Conservation (phyloP, 2,329 filamentous ascomycete species). For the Reticulascus tulasneorum region DNA sequence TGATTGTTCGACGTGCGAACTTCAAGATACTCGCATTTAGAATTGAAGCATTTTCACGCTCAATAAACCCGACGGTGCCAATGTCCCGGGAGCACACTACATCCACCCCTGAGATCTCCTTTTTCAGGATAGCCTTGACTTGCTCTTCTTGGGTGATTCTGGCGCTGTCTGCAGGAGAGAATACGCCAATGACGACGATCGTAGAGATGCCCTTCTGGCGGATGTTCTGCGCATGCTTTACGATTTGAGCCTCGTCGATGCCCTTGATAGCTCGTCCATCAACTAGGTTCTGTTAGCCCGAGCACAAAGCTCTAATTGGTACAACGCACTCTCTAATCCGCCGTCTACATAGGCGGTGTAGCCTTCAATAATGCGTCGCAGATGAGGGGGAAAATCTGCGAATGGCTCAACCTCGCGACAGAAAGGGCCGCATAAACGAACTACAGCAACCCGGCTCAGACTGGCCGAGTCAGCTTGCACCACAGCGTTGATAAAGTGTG, state of each 20-base stretch:
- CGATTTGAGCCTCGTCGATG: slow-evolving; percentile 9
- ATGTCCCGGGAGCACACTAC: slow-evolving; percentile 27
- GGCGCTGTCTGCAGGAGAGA: slow-evolving; percentile 52
- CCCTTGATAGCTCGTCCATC: slow-evolving; percentile 16
- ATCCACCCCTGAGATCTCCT: slow-evolving; percentile 32
- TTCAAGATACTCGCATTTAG: slow-evolving; percentile 47
- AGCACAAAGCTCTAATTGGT: too few relatives aligned
- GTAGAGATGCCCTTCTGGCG: slow-evolving; percentile 24
- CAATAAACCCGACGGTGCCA: slow-evolving; percentile 35
- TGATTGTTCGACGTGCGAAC: slow-evolving; percentile 42
- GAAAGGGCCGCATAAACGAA: slow-evolving; percentile 42
- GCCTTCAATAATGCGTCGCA: slow-evolving; percentile 29
- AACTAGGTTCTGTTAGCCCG: too few relatives aligned
- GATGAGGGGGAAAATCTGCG: slow-evolving; percentile 48
- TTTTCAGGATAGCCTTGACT: slow-evolving; percentile 42
- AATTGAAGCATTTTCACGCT: slow-evolving; percentile 50
- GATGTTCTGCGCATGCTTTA: slow-evolving; percentile 16
- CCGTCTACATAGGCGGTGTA: slow-evolving; percentile 16
- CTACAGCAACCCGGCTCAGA: slow-evolving; percentile 40
- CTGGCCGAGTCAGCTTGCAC: slow-evolving; percentile 39
- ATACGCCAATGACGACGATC: slow-evolving; percentile 54
- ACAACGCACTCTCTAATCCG: slow-evolving; percentile 18
- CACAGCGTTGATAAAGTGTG: slow-evolving; percentile 47
- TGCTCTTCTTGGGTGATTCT: slow-evolving; percentile 49
- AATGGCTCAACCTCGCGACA: slow-evolving; percentile 42